Base-by-base conservation (phyloP, 208 protist species). In the Crithidia brevicula region DNA sequence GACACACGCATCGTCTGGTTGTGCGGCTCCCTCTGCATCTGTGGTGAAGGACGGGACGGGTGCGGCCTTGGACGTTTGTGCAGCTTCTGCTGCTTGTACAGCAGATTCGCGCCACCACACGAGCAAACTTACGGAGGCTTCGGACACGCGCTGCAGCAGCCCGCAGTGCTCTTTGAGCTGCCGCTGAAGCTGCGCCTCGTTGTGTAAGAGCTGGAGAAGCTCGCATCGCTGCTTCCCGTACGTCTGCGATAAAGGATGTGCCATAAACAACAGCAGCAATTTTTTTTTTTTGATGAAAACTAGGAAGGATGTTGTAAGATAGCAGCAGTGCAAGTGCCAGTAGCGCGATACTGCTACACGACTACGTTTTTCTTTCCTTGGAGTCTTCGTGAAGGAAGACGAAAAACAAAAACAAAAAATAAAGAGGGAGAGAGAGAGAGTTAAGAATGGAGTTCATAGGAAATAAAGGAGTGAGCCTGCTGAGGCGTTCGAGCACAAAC, bases 51-150 rank as follows among this genome's bases (percentile, higher is more conserved):
- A n/a, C n/a, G n/a, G n/a, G n/a, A n/a, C n/a, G n/a, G n/a, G n/a
- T n/a, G n/a, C n/a, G n/a, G n/a, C n/a, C n/a, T n/a, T n/a, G n/a
- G n/a, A n/a, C n/a, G n/a, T n/a, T n/a, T n/a, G 36, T 16, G 38
- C 23, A 8, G 5, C 38, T 45, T 30, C 20, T 8, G 52, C 38
- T 57, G n/a, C 61, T 25, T 34, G 34, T 45, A 66, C 25, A 31
- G 52, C 53, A 45, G 60, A 53, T 23, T 40, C 10, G 34, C 69
- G 69, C 69, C 69, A 74, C 69, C 60, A 74, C 34, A 43, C 52
- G 22, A 59, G 38, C 22, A 68, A 1, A 33, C 46, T 47, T 4
- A 27, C 28, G 13, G 70, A 34, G 13, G 70, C 60, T 11, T 68
- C 70, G 18, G 61, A 31, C 10, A 81, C 28, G 5, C 54, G 65